Base-by-base conservation (phyloP, 129 eudicot species). In the Ambrosia trifida region DNA sequence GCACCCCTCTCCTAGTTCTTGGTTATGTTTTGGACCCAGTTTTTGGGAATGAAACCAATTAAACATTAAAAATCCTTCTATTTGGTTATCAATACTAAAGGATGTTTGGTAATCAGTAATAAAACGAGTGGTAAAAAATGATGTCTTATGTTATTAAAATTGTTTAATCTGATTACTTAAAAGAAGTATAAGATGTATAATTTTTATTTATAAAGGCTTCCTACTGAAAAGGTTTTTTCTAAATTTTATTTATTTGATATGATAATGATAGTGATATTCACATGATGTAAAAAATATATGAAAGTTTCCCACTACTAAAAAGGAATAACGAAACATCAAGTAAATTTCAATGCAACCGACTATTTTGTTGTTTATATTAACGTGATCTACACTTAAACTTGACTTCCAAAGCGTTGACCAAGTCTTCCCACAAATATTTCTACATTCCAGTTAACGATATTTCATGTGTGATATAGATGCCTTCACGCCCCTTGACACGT, bases 321-420 rank as follows among this genome's bases (percentile, higher is more conserved):
- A 52, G 58, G 58, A 52, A 52, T 52, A 7, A 52, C 30, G 58
- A 52, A 52, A 52, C 33, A 20, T 54, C 32, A 19, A 54, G 10
- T 7, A 6, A 40, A 2, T 40, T 40, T 40, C 43, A 24, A 20
- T 24, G 10, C 60, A 53, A 53, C 60, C 14, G 33, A 9, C 24
- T 10, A 19, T 19, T 19, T 18, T 18, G 11, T 53, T 53, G 60
- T 53, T 19, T 19, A 53, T 8, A 53, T 53, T 54, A 30, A 19
- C 60, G 60, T 54, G 33, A 54, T 54, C 5, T 54, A 54, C 60
- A 54, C 60, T 19, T 19, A 54, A 54, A 54, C 32, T 54, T 54
- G 60, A 19, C 60, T 54, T 53, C 60, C 31, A 53, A 7, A 19
- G 60, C 14, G 58, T 51, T 7, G 58, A 54, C 6, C 14, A 54